Conservation (phyloP, 768 basidiomycete genomes). For the Strobilomyces confusus region DNA sequence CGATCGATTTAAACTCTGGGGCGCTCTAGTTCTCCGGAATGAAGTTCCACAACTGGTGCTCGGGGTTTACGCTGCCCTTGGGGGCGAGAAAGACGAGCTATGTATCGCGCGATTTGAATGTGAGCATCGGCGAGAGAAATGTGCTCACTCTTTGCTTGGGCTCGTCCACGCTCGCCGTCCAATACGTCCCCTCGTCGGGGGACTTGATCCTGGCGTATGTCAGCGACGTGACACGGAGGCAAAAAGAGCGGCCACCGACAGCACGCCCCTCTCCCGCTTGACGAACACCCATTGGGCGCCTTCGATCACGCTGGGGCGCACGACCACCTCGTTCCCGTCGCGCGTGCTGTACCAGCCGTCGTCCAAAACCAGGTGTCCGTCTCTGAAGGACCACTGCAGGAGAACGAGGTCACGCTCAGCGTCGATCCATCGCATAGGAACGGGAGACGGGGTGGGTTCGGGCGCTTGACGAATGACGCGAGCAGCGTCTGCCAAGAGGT, state of each 20-base stretch:
- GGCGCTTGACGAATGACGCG: neutral
- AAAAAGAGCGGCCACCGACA: neutral
- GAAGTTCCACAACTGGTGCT: neutral
- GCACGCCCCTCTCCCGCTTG: neutral
- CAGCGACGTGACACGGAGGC: too few relatives aligned
- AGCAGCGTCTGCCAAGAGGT: too few relatives aligned
- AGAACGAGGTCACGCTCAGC: neutral
- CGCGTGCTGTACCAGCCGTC: neutral
- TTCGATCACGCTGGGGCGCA: neutral
- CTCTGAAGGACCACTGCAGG: neutral
- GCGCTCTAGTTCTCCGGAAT: neutral
- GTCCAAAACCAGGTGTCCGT: neutral
- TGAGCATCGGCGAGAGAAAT: neutral
- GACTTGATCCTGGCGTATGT: neutral
- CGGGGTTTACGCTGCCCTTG: neutral
- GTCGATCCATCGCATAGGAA: neutral
- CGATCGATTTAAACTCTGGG: neutral
- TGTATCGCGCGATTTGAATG: neutral
- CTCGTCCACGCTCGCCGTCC: neutral
- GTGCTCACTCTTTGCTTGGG: neutral
- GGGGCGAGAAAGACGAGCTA: neutral
- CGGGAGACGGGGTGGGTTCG: neutral
- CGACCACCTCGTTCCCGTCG: neutral
- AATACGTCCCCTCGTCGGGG: neutral
- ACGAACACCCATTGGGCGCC: neutral